Evolutionary conservation across 2,329 filamentous ascomycete genomes (phyloP).

Genomic region (Apiospora marii): DNA sequence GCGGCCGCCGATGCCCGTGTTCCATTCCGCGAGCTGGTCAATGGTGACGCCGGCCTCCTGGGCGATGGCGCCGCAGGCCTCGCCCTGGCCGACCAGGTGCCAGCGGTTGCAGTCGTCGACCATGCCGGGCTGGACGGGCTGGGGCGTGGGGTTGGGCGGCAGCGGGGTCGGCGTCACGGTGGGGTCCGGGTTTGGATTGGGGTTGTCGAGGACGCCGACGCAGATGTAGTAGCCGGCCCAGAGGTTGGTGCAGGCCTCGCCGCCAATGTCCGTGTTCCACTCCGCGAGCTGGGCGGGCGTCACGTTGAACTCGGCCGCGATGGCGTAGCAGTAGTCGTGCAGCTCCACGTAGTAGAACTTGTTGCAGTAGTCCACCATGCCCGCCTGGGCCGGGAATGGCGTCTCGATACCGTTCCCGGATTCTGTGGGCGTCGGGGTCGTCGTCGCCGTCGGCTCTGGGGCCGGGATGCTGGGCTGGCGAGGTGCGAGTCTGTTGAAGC

Average conservation of each 20-base stretch:
- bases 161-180: background rate
- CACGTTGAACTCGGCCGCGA: too few relatives aligned
- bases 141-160: conserved; percentile 4
- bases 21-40: background rate
- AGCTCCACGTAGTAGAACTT: background rate
- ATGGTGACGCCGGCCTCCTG: background rate
- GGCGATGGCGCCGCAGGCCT: background rate
- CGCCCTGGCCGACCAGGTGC: background rate
- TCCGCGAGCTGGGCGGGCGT: too few relatives aligned
- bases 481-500: too few relatives aligned
- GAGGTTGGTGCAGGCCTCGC: too few relatives aligned
- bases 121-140: conserved; percentile 14
- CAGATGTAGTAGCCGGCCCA: too few relatives aligned
- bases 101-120: background rate
- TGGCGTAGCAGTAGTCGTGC: background rate
- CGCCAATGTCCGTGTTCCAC: too few relatives aligned
- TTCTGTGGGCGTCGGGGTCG: background rate
- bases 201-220: too few relatives aligned
- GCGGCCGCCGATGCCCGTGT: conserved; percentile 8
- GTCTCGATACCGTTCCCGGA: background rate
- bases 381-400: background rate
- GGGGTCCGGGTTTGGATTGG: too few relatives aligned
- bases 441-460: background rate
- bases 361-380: conserved; percentile 9
- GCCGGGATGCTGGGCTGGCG: too few relatives aligned